Percentiles rank a stretch among this genome's conserved stretches.
Conservation (phyloP, 805 yeast species). For the Kodamaea fukazawae region DNA sequence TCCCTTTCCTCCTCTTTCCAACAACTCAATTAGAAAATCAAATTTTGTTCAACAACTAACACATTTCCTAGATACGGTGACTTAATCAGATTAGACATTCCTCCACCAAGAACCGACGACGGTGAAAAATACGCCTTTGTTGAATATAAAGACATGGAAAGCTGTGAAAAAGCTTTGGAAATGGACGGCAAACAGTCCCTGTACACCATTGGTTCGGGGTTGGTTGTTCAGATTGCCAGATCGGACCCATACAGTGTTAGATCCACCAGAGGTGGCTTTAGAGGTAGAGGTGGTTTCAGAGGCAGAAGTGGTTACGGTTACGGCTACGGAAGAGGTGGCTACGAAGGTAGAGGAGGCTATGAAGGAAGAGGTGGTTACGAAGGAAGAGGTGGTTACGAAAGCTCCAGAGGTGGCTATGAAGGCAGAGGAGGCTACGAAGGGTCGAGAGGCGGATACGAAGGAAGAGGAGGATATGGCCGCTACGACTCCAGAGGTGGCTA, state of each 20-base stretch:
- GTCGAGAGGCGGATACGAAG: constrained; percentile 26
- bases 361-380: constrained; percentile 12
- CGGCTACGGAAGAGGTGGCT: constrained; percentile 8
- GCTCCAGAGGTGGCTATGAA: constrained; percentile 9
- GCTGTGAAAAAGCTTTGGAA: constrained; percentile 53
- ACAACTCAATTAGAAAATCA: constrained; percentile 1
- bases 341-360: background rate
- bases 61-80: constrained; percentile 46
- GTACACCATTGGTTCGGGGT: constrained; percentile 38
- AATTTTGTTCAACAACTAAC: constrained; percentile 8
- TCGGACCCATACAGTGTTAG: constrained; percentile 49
- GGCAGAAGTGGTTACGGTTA: constrained; percentile 4
- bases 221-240: constrained; percentile 55
- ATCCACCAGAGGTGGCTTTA: constrained; percentile 21
- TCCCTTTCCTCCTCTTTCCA: constrained; percentile 6
- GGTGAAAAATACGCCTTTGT: constrained; percentile 65
- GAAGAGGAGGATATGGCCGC: constrained; percentile 11
- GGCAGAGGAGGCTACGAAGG: constrained; percentile 1
- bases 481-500: constrained; percentile 22
- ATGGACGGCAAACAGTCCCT: constrained; percentile 46
- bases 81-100: constrained; percentile 56
- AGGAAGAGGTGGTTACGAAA: constrained; percentile 11
- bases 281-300: constrained; percentile 20
- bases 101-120: constrained; percentile 60
- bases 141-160: constrained; percentile 50